Evolutionary conservation across 257 asterid species (phyloP).

Genomic region (Solanum sitiens): DNA sequence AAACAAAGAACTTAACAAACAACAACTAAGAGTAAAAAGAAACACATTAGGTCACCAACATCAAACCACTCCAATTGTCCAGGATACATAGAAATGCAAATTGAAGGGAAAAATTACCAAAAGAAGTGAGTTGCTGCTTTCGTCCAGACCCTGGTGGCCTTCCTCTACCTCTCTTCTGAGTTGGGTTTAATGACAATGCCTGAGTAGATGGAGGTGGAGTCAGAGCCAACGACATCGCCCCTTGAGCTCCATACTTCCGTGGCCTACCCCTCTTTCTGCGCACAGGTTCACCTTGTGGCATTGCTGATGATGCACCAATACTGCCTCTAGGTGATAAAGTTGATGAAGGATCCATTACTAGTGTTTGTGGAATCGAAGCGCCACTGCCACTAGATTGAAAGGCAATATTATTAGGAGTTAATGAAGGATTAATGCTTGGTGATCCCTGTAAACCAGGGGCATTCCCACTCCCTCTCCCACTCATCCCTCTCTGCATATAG

Average conservation of each 20-base stretch:
- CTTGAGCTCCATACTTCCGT: conserved; percentile 64
- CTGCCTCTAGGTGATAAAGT: conserved; percentile 37
- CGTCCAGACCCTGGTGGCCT: conserved; percentile 70
- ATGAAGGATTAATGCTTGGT: conserved; percentile 32
- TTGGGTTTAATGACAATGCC: conserved; percentile 17
- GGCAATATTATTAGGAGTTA: conserved; percentile 33
- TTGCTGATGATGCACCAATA: conserved; percentile 38
- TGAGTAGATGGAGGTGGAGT: conserved; percentile 38
- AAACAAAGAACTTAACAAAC: not conserved
- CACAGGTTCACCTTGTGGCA: conserved; percentile 51
- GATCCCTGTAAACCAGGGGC: conserved; percentile 27
- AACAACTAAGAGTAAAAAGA: not conserved
- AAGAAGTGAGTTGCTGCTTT: conserved; percentile 41
- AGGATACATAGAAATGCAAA: not conserved
- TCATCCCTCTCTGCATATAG: conserved; percentile 28
- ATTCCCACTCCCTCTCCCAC: conserved; percentile 11
- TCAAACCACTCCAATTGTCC: not conserved
- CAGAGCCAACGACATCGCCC: conserved; percentile 36
- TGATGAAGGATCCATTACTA: conserved; percentile 48
- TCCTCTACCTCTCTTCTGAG: conserved; percentile 58
- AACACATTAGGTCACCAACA: not conserved
- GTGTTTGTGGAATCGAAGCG: conserved; percentile 27
- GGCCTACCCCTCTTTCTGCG: conserved; percentile 85
- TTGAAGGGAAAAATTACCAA: conserved; percentile 23
- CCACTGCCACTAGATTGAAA: conserved; percentile 44